A percentile compares a stretch with the other conserved stretches of the same genome.
Conservation (phyloP, 495 filamentous ascomycete species). For the Aspergillus conjunctus region DNA sequence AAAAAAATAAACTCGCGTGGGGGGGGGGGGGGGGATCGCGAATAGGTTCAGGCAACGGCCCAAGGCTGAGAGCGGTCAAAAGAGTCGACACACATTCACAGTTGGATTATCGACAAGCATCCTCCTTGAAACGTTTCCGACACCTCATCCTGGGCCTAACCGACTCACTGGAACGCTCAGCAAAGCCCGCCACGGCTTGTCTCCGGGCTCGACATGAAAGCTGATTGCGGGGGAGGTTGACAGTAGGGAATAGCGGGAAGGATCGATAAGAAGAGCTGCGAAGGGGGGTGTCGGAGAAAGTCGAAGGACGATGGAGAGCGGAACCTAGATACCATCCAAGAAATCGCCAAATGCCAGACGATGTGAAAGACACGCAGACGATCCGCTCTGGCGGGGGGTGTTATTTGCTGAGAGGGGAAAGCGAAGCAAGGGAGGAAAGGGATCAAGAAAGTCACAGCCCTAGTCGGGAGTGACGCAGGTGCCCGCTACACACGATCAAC, state of each 20-base stretch:
- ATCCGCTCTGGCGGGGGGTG: constrained; percentile 18
- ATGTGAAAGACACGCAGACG: constrained; percentile 26
- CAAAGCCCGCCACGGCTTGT: constrained; percentile 29
- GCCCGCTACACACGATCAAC: constrained; percentile 36
- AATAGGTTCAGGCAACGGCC: constrained; percentile 20
- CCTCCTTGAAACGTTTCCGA: constrained; percentile 53
- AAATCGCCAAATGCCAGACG: constrained; percentile 22
- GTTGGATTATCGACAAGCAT: constrained; percentile 46
- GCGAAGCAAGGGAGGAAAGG: constrained; percentile 40
- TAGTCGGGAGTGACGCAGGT: constrained; percentile 38
- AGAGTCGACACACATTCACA: constrained; percentile 32
- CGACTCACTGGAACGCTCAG: constrained; percentile 28
- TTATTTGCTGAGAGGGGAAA: constrained; percentile 29
- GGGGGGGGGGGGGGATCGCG: constrained; percentile 2
- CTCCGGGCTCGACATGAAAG: constrained; percentile 33
- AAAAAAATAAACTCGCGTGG: constrained; percentile 10
- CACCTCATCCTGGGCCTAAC: constrained; percentile 51
- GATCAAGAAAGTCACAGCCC: constrained; percentile 33
- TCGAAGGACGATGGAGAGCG: constrained; percentile 2
- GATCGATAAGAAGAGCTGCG: constrained; percentile 13
- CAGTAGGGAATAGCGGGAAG: constrained; percentile 13
- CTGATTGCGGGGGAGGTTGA: constrained; percentile 18
- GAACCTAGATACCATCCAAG: constrained; percentile 20
- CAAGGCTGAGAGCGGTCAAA: constrained; percentile 25
- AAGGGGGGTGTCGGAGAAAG: constrained; percentile 31